Evolutionary conservation across 176 grass and related monocot species (phyloP), one percentile per base, ranked within the genome.

Genomic region (Ampelocalamus luodianensis): DNA sequence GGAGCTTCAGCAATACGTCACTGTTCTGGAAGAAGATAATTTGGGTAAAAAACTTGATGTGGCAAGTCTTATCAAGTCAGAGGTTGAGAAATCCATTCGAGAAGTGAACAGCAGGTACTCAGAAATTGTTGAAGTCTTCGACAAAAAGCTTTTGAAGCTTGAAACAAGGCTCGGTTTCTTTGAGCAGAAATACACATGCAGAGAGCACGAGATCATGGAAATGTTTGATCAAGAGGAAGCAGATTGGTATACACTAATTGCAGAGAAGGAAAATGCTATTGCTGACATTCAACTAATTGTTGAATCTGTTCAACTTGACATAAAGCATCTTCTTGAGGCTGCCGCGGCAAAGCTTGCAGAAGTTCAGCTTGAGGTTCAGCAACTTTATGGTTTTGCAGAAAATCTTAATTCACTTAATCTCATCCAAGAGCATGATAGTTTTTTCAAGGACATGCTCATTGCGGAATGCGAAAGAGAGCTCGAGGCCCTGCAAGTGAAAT

Each of bases 221-320:
- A 82, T 70, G 59, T 86, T 95, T 49, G 90, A 92, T 74, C 82
- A 90, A 81, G 93, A 92, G 71, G 89, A 86, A 84, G 65, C 76
- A 48, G 87, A 88, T 87, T 92, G 86, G 90, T 88, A 84, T 67
- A 74, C 81, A 63, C 51, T 90, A 38, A 80, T 92, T 79, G 80
- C 86, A 84, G 90, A 95, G 54, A 88, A 91, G 72, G 90, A 95
- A 85, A 75, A 88, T 54, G 66, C 58, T 83, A 90, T 92, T 65
- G 23, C 70, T 78, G 83, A 80, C 40, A 74, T 95, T 88, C 85
- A 82, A 88, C 56, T 24, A 75, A 76, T 62, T 65, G 44, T 88
- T 71, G 61, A 78, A 77, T 90, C 86, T 74, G 85, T 86, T 84
- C 65, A 88, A 68, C 55, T 69, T 77, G 80, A 95, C 63, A 74